Base-by-base conservation (phyloP, 352 stramenopile species). In the Globisporangium nunn region DNA sequence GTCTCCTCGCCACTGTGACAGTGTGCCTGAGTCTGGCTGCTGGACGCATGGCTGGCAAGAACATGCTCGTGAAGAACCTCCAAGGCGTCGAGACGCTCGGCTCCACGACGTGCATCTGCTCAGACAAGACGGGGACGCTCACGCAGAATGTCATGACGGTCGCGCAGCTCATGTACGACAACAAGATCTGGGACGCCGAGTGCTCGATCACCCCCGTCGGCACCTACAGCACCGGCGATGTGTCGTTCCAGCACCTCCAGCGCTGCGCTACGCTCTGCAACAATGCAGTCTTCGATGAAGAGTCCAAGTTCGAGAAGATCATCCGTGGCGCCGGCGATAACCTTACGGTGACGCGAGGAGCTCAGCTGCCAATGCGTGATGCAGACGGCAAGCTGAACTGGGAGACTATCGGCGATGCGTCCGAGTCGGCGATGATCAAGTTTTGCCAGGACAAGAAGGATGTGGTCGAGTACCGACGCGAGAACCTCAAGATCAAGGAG, bases 121-220 rank as follows among this genome's bases (percentile, higher is more conserved):
- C 87, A n/a, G 95, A 98, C 66, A 98, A 98, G 74, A 98, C 92
- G 1, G 92, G 92, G 17, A 98, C 93, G 51, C 72, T 98, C 15
- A 98, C 93, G 18, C 74, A 93, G 50, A 98, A 98, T 63, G 80
- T 96, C 60, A 98, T 98, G 93, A 98, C 91, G 12, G 89, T 98
- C 17, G 86, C 89, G 0, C 75, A 95, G 33, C 41, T 82, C 47
- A 88, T 81, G 33, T 91, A 88, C 66, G 71, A 74, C 52, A 85
- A 85, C 58, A 55, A 72, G 37, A 93, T 87, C 46, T 78, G 70
- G 62, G 85, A 96, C 59, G 67, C 62, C 50, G 78, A 82, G 60
- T 91, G 77, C 64, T 92, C 81, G 29, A 83, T 95, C 62, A 91
- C 81, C 47, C 72, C 74, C 1, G 66, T 72, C 15, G 74, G 74